phyloP scores from a whole-genome alignment of 2,329 filamentous ascomycete genomes.

The Beauveria bassiana region DNA sequence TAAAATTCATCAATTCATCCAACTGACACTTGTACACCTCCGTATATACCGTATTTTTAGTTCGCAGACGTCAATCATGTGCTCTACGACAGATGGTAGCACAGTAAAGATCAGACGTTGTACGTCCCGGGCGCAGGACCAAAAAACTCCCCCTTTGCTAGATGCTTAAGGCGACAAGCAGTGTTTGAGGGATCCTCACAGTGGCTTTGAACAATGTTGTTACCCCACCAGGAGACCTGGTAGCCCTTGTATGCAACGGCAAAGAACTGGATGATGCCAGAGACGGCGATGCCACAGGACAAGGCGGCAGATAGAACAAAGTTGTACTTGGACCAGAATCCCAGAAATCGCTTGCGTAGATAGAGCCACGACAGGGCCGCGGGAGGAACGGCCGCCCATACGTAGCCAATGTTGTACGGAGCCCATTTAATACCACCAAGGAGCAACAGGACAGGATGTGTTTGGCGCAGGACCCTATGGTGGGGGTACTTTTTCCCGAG shows the following conservation, averaged over 20 bases:
- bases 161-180: slow-evolving; percentile 8
- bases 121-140: slow-evolving; percentile 17
- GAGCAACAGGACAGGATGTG: slow-evolving; percentile 35
- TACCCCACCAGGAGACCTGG: slow-evolving; percentile 33
- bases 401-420: slow-evolving; percentile 39
- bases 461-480: slow-evolving; percentile 26
- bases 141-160: slow-evolving; percentile 20
- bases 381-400: slow-evolving; percentile 39
- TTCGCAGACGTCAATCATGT: too few relatives aligned
- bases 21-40: too few relatives aligned
- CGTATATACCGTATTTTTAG: too few relatives aligned
- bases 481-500: slow-evolving; percentile 26
- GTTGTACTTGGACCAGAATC: slow-evolving; percentile 39
- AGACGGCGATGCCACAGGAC: slow-evolving; percentile 33
- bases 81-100: too few relatives aligned
- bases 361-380: slow-evolving; percentile 41
- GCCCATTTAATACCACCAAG: slow-evolving; percentile 32
- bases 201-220: slow-evolving; percentile 24
- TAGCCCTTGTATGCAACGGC: slow-evolving; percentile 33
- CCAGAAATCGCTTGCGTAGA: slow-evolving; percentile 35
- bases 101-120: not conserved
- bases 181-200: slow-evolving; percentile 29
- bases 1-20: too few relatives aligned
- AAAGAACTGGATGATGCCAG: slow-evolving; percentile 36
- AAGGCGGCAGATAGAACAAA: slow-evolving; percentile 35